Evolutionary conservation across 2,329 filamentous ascomycete species (phyloP).

Genomic region (Alternaria gaisen): DNA sequence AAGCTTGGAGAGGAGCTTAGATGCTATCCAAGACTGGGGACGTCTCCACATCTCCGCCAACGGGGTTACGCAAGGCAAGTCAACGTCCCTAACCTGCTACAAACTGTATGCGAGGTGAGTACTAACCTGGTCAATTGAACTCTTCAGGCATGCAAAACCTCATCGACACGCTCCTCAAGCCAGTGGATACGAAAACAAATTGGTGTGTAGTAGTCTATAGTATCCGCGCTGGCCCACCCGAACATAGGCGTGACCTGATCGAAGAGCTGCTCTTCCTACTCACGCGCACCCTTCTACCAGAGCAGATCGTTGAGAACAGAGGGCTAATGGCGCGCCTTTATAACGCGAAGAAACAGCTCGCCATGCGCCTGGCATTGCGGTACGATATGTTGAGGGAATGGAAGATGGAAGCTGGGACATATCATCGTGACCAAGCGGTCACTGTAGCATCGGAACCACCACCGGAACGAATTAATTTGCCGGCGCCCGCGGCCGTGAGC

Average conservation of each 20-base stretch:
- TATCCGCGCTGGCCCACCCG: fast-evolving
- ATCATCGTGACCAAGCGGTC: slow-evolving; percentile 11
- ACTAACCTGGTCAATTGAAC: neutral
- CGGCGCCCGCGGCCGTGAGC: no score
- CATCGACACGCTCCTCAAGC: slow-evolving; percentile 15
- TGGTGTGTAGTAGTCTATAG: slow-evolving; percentile 17
- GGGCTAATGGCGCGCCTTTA: slow-evolving; percentile 29
- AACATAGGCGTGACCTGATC: slow-evolving; percentile 10
- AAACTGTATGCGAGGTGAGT: neutral
- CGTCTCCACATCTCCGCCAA: neutral
- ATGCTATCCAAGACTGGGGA: slow-evolving; percentile 31
- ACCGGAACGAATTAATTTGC: neutral
- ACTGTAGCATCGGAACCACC: slow-evolving; percentile 16
- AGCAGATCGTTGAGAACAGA: slow-evolving; percentile 39
- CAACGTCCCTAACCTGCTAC: fast-evolving
- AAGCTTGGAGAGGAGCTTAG: slow-evolving; percentile 32
- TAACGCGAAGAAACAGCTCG: slow-evolving; percentile 26
- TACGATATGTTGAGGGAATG: slow-evolving; percentile 42
- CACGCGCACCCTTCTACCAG: slow-evolving; percentile 36
- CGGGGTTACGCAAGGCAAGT: no score
- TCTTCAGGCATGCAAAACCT: neutral
- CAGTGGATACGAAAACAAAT: slow-evolving; percentile 17
- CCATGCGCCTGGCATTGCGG: slow-evolving; percentile 30
- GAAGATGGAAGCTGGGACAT: slow-evolving; percentile 14
- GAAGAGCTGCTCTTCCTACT: slow-evolving; percentile 35